Evolutionary conservation across 768 basidiomycete species (phyloP), one percentile per base, ranked within the genome.

Genomic region (Russula lepida): DNA sequence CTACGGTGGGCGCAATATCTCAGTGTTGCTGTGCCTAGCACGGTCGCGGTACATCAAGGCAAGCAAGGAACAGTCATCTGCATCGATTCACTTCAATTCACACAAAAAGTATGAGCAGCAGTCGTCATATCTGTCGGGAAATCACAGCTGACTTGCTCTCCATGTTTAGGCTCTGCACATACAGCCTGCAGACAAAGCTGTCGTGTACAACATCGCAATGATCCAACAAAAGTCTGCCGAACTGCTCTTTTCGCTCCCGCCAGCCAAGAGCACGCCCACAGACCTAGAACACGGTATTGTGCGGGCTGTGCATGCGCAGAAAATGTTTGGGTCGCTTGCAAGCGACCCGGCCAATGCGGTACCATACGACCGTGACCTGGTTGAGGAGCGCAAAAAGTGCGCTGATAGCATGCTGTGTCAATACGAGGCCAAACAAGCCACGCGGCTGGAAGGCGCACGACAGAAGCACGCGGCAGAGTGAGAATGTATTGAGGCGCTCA

Each of bases 191-290:
- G 97, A 99, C 75, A 94, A 95, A 70, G 89, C 92, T 3, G 84
- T 88, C 54, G 63, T 92, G 46, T 98, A 95, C 75, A 98, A 99
- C 72, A 91, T 98, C 68, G 95, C 95, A 57, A 95, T 99, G 89
- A 93, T 98, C 37, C 87, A 95, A 72, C 97, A 99, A 71, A 98
- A 98, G 73, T 86, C 90, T 0, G 90, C 92, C 0, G 95, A 98
- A 71, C 80, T 98, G 74, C 74, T 98, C 27, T 86, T 93, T 65
- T 79, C 83, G 1, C 74, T 95, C 27, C 78, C 79, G 1, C 80
- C 86, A 1, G 77, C 83, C 28, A 92, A 93, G 71, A 86, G 95
- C 21, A 83, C 88, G 2, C 77, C 94, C 9, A 83, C 82, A 58
- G 93, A 98, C 63, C 78, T 98, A 23, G 79, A 88, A 62, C 77